These are phyloP conservation scores for Chaetomiaceae sp. DNA, from an alignment of 2,329 filamentous ascomycete species.

Conservation along the genomic window DNA sequence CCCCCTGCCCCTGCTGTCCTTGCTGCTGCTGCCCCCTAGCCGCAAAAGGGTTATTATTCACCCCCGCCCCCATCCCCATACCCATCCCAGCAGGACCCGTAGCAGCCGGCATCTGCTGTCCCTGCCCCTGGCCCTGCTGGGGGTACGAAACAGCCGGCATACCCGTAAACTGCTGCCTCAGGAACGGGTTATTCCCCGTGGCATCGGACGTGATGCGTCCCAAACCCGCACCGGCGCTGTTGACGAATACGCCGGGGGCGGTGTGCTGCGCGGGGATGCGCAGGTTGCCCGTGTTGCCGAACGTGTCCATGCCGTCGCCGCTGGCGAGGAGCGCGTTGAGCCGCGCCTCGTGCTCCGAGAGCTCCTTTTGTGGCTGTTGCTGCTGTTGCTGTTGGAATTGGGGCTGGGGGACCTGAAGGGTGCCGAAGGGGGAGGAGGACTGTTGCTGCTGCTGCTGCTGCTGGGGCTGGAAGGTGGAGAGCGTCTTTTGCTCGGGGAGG, in stretches of 20 bases:
- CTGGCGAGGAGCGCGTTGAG: slow-evolving; percentile 82
- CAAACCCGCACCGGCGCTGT: slow-evolving; percentile 82
- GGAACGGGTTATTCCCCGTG: slow-evolving; percentile 84
- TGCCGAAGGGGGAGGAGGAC: slow-evolving; percentile 29
- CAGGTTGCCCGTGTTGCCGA: slow-evolving; percentile 92
- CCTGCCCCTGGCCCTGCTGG: slow-evolving; percentile 5
- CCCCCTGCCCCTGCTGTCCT: slow-evolving; percentile 39
- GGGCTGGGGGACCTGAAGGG: slow-evolving; percentile 37
- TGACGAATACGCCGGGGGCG: slow-evolving; percentile 92
- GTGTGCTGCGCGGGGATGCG: slow-evolving; percentile 96
- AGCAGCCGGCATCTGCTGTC: slow-evolving; percentile 49
- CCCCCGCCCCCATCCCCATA: slow-evolving; percentile 36
- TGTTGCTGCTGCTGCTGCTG: slow-evolving; percentile 39
- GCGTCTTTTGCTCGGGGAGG: slow-evolving; percentile 78
- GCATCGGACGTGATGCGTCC: slow-evolving; percentile 65
- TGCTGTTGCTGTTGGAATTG: slow-evolving; percentile 39
- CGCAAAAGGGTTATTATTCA: slow-evolving; percentile 56
- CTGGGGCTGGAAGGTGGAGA: slow-evolving; percentile 48
- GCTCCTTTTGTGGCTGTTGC: slow-evolving; percentile 49
- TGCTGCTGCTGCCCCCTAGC: slow-evolving; percentile 43
- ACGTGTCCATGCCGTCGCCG: slow-evolving; percentile 94
- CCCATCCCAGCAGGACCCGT: slow-evolving; percentile 55
- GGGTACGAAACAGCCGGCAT: slow-evolving; percentile 58
- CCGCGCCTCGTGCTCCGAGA: slow-evolving; percentile 63
- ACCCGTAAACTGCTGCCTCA: slow-evolving; percentile 78